A percentile compares a stretch with the other conserved stretches of the same genome.
phyloP scores from a whole-genome alignment of 305 asterid genomes.

The Plantago coronopus region DNA sequence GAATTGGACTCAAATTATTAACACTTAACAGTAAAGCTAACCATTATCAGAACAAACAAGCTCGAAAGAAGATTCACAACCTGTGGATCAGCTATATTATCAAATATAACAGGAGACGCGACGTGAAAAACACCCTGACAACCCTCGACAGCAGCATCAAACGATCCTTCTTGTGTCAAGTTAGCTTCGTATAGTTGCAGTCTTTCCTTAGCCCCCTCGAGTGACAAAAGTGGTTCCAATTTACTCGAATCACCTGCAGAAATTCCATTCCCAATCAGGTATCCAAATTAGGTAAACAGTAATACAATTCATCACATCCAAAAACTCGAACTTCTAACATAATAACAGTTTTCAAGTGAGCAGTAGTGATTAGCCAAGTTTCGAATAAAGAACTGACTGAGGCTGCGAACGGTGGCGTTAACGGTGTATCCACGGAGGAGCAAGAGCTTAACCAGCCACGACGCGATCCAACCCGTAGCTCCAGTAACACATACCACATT shows the following conservation, averaged over 20 bases:
- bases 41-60: neutral
- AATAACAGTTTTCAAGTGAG: neutral
- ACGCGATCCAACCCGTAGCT: slow-evolving; percentile 23
- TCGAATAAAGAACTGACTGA: slow-evolving; percentile 12
- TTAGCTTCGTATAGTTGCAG: slow-evolving; percentile 34
- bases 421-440: slow-evolving; percentile 27
- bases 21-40: neutral
- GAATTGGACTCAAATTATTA: too few relatives aligned
- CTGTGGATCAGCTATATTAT: slow-evolving; percentile 24
- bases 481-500: slow-evolving; percentile 26
- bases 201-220: slow-evolving; percentile 49
- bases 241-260: slow-evolving; percentile 35
- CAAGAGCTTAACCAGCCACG: slow-evolving; percentile 27
- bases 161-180: slow-evolving; percentile 40
- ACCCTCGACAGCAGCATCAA: slow-evolving; percentile 39
- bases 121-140: slow-evolving; percentile 48
- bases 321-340: too few relatives aligned
- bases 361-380: neutral
- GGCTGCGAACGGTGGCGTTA: slow-evolving; percentile 21
- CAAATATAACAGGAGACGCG: slow-evolving; percentile 36
- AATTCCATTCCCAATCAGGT: neutral
- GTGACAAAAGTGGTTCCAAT: slow-evolving; percentile 30
- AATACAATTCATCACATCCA: neutral
- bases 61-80: neutral
- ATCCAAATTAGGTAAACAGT: neutral